Conservation (phyloP, 192 early-diverging fungal genomes). For the Paraglomus brasilianum region DNA sequence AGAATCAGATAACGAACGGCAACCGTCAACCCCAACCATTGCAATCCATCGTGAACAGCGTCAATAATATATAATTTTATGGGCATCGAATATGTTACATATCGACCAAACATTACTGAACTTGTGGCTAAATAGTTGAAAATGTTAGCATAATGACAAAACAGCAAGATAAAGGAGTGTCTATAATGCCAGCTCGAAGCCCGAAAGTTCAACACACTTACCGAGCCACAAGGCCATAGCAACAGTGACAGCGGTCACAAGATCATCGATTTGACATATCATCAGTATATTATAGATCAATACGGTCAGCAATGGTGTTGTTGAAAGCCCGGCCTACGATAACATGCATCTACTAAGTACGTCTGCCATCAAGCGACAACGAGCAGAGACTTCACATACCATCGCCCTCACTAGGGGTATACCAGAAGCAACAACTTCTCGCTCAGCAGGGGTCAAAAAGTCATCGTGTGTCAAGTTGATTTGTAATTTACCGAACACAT, state of each 20-base stretch:
- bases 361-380: background rate
- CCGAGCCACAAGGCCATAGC: conserved; percentile 9
- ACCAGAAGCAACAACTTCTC: conserved; percentile 11
- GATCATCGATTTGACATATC: conserved; percentile 3
- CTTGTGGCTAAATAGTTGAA: background rate
- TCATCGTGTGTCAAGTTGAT: background rate
- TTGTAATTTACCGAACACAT: conserved; percentile 19
- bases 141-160: background rate
- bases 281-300: background rate
- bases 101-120: conserved; percentile 4
- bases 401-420: background rate
- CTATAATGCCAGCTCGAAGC: background rate
- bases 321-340: conserved; percentile 1
- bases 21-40: background rate
- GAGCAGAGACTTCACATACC: background rate
- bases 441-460: background rate
- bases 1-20: background rate
- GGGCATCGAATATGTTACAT: conserved; percentile 5
- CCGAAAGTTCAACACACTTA: background rate
- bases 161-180: no score
- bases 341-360: background rate
- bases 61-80: conserved; percentile 7
- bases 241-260: background rate
- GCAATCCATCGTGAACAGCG: conserved; percentile 4
- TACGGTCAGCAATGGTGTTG: conserved; percentile 2